Percentiles rank a stretch among this genome's conserved stretches.
Conservation (phyloP, 768 basidiomycete genomes). For the Hygrocybe punicea region DNA sequence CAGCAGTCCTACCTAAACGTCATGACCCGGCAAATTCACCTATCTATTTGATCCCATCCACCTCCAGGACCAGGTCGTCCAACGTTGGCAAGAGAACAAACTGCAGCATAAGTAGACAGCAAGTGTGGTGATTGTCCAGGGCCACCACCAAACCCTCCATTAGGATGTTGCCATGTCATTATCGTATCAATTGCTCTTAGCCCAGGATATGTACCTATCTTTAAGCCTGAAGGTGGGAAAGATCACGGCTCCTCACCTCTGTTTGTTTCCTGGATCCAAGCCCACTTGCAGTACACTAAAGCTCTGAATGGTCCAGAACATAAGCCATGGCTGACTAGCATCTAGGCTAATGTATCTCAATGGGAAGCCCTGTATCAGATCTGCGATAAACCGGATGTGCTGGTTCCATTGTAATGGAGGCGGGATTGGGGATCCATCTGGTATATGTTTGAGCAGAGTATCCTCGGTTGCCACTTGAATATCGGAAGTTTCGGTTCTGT, state of each 20-base stretch:
- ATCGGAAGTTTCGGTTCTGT: conserved; percentile 59
- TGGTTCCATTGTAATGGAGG: conserved; percentile 54
- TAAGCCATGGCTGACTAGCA: conserved; percentile 91
- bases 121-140: conserved; percentile 85
- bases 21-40: conserved; percentile 42
- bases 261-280: conserved; percentile 73
- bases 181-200: conserved; percentile 76
- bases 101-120: conserved; percentile 84
- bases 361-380: conserved; percentile 78
- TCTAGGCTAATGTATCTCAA: conserved; percentile 78
- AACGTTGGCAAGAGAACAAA: conserved; percentile 79
- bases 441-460: conserved; percentile 52
- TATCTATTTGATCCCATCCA: conserved; percentile 85
- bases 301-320: conserved; percentile 89
- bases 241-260: conserved; percentile 48
- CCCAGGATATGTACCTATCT: too few relatives aligned
- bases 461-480: conserved; percentile 65
- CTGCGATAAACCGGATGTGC: conserved; percentile 74
- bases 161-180: conserved; percentile 74
- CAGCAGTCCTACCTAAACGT: neutral
- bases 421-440: conserved; percentile 22
- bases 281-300: conserved; percentile 76
- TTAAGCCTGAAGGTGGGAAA: neutral
- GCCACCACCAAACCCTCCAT: conserved; percentile 91
- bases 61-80: conserved; percentile 69